Percentiles rank a stretch among this genome's conserved stretches.
Conservation (phyloP, 164 flowering plant species). For the Kalanchoe fedtschenkoi region DNA sequence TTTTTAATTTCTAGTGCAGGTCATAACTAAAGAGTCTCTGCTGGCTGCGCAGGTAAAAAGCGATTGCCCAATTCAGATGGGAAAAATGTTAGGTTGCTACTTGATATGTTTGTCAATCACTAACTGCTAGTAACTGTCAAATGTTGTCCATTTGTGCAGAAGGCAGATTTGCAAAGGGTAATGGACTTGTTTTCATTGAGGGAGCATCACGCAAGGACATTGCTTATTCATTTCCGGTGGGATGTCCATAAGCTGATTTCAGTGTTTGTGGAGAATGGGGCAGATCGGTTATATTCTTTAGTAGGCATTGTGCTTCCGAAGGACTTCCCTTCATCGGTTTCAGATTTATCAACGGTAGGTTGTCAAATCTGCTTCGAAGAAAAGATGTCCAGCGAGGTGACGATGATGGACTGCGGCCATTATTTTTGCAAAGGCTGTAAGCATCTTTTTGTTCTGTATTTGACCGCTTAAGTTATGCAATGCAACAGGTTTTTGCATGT, state of each 20-base stretch:
- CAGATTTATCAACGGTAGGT: constrained; percentile 15
- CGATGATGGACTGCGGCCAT: constrained; percentile 83
- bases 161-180: constrained; percentile 54
- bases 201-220: constrained; percentile 75
- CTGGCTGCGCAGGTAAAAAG: constrained; percentile 61
- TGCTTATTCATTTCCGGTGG: constrained; percentile 78
- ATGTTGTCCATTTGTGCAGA: constrained; percentile 25
- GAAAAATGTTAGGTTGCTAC: not conserved
- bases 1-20: constrained; percentile 27
- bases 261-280: constrained; percentile 63
- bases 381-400: constrained; percentile 25
- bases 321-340: constrained; percentile 9
- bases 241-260: constrained; percentile 53
- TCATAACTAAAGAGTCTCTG: constrained; percentile 61
- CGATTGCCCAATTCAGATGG: not conserved
- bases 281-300: constrained; percentile 34
- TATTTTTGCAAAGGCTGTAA: constrained; percentile 72
- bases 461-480: not conserved
- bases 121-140: not conserved
- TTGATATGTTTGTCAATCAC: not conserved
- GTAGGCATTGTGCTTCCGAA: constrained; percentile 50
- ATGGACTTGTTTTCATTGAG: constrained; percentile 56
- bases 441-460: constrained; percentile 10
- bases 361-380: constrained; percentile 68
- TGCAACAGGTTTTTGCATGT: not conserved